Base-by-base conservation (phyloP, 257 asterid genomes). In the Solanum lycopersicoides region DNA sequence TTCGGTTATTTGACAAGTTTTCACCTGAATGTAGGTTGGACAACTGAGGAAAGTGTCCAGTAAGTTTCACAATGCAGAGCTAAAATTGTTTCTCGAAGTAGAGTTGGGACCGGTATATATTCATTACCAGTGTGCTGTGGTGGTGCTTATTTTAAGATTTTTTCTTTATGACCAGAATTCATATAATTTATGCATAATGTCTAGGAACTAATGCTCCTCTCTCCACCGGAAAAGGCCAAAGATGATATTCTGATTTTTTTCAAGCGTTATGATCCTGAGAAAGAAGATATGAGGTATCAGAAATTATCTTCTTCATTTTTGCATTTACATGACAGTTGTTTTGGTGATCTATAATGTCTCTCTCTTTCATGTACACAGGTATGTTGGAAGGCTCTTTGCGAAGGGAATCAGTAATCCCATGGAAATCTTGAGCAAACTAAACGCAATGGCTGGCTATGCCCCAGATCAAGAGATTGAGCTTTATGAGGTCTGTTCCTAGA, bases 381-480 rank as follows among this genome's bases (percentile, higher is more conserved):
- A 90, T 90, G 95, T 95, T 65, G 99, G 99, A 88, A 93, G 98
- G 92, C 91, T 93, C 83, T 90, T 95, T 91, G 97, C 93, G 87
- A 97, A 96, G 90, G 90, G 92, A 91, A 80, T 92, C 87, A 92
- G 93, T 86, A 94, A 93, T 89, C 99, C 98, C 77, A 86, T 87
- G 87, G 98, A 95, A 80, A 93, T 95, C 88, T 85, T 95, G 68
- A 39, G 91, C 65, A 92, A 93, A 89, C 88, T 97, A 69, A 95
- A 95, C 90, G 98, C 92, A 91, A 87, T 97, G 98, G 98, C 97
- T 92, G 98, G 98, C 75, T 95, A 94, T 91, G 89, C 95, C 72
- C 96, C 94, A 25, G 98, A 95, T 88, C 98, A 95, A 91, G 98
- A 97, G 86, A 91, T 97, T 89, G 99, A 95, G 84, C 93, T 97